Base-by-base conservation (phyloP, 495 filamentous ascomycete genomes). In the Astrothelium macrocarpum region DNA sequence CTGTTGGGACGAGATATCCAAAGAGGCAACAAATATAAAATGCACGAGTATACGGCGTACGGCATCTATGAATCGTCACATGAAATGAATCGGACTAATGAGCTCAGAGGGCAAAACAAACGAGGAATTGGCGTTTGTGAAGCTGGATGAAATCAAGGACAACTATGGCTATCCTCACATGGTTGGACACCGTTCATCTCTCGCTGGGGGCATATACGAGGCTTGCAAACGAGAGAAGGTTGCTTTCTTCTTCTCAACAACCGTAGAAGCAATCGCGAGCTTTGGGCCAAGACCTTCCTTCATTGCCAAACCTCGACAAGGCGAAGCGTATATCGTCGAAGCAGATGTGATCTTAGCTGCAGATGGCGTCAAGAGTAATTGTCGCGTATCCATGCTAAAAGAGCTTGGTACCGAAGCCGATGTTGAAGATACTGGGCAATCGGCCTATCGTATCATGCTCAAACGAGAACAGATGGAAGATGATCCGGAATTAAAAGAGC, bases 371-470 rank as follows among this genome's bases (percentile, higher is more conserved):
- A 91, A 90, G 74, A 84, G 80, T 63, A 62, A 73, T 56, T 83
- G 86, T 53, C 85, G 87, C 31, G 74, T 78, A 10, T 76, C 80
- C 43, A 84, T 92, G 79, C 80, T 90, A 18, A 75, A 79, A 59
- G 66, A 73, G 20, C 75, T 88, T 5, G 76, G 79, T 64, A 75
- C 82, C 66, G 66, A 78, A 10, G 81, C 81, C 28, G 76, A 82
- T 60, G 83, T 89, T 71, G 78, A 84, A 62, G 87, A 91, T 70
- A 91, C 86, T 34, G 79, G 87, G 32, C 85, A 92, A 71, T 88
- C 88, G 18, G 89, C 88, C n/a, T 93, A 91, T 79, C 82, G 89
- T 16, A 91, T 94, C 77, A 88, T 92, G 85, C 83, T 92, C 64
- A 80, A 78, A 61, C 83, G 85, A 18, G 78, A 82, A 49, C 80